Evolutionary conservation across 768 basidiomycete species (phyloP), one percentile per base, ranked within the genome.

Genomic region (Tricholoma matsutake): DNA sequence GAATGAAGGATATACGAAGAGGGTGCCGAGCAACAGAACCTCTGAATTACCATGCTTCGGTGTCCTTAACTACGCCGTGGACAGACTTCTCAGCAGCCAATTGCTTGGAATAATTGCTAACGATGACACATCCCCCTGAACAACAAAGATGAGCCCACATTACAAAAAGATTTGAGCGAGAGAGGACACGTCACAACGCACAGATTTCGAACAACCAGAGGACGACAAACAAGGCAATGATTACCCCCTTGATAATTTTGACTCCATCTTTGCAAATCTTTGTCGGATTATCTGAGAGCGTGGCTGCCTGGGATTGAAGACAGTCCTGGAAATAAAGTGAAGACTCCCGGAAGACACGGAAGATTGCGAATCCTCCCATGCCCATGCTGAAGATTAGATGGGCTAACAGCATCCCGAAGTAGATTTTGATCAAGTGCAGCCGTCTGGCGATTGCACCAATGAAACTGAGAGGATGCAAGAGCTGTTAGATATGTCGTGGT

Each of bases 141-240:
- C 55, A 45, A 47, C 51, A 54, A 41, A 47, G 52, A 32, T 43
- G 55, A 58, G 53, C 59, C 64, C n/a, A 6, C 11, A 11, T 57
- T 28, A 32, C 9, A 32, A 51, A 39, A 41, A 43, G 18, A 4
- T 16, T 34, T 20, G 58, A 64, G 7, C n/a, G 16, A 37, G 29
- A 54, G 13, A 49, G 47, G n/a, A 43, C 18, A 54, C 54, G 45
- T 14, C 54, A 13, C 47, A 43, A 76, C 81, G 60, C 59, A 81
- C 82, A 83, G 60, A 78, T 76, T 65, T 81, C 79, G 63, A 83
- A 71, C 61, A 82, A 65, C 79, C 79, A 83, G 41, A 76, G 72
- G 61, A 79, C 57, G 56, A 82, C 70, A 67, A 81, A 81, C 39
- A 79, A 61, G 28, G 69, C 71, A 62, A 81, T 69, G 63, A 78